Evolutionary conservation across 2,329 filamentous ascomycete species (phyloP).

Genomic region (Ambrosiella cleistominuta): DNA sequence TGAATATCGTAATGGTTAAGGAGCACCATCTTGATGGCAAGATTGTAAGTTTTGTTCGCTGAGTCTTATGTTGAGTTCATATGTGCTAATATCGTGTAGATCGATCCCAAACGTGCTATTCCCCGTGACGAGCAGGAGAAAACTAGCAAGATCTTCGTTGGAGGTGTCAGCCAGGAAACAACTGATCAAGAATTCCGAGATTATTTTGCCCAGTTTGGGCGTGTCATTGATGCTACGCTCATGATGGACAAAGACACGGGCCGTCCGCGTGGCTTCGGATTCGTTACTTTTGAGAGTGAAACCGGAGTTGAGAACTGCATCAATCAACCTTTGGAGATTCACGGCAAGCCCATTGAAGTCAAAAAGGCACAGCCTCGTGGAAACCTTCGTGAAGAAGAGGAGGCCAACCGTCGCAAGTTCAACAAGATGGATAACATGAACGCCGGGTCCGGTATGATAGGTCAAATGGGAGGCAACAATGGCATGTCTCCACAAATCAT

Average conservation of each 20-base stretch:
- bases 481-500: conserved; percentile 93
- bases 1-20: conserved; percentile 99
- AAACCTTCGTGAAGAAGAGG: conserved; percentile 82
- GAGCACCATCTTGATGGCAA: conserved; percentile 97
- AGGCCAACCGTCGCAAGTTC: conserved; percentile 47
- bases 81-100: conserved; percentile 34
- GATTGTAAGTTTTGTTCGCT: conserved; percentile 49
- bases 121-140: conserved; percentile 95
- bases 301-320: conserved; percentile 86
- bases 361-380: conserved; percentile 94
- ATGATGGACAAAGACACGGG: conserved; percentile 99
- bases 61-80: not conserved
- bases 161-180: conserved; percentile 91
- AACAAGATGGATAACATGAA: conserved; percentile 31
- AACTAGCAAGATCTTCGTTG: conserved; percentile 97
- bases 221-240: conserved; percentile 88
- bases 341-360: conserved; percentile 91
- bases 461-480: conserved; percentile 28
- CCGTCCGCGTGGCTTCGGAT: conserved; percentile 88
- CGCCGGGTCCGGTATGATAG: conserved; percentile 20
- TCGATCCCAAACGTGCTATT: conserved; percentile 94
- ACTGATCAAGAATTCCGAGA: conserved; percentile 92
- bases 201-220: conserved; percentile 92
- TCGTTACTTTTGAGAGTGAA: conserved; percentile 95
- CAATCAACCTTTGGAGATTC: conserved; percentile 69